phyloP scores from a whole-genome alignment of 176 grass and related monocot species.

The Saccharum spontaneum region DNA sequence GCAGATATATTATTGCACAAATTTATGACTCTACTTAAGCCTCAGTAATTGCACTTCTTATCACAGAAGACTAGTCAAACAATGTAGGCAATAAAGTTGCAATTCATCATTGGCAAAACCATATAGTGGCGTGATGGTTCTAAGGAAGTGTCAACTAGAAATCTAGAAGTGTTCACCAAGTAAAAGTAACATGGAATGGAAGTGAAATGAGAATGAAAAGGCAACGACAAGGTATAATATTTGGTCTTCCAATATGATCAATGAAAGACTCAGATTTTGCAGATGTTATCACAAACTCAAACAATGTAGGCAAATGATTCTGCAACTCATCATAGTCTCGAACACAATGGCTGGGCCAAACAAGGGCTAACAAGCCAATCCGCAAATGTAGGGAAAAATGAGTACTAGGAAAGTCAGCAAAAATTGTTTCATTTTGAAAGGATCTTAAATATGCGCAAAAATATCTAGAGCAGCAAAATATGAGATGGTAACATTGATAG shows the following conservation, averaged over 20 bases:
- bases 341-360: not conserved
- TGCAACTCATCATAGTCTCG: slow-evolving; percentile 40
- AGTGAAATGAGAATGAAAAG: not conserved
- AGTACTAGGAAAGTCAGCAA: not conserved
- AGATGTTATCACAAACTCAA: slow-evolving; percentile 39
- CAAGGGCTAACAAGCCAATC: not conserved
- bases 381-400: not conserved
- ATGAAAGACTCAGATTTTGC: slow-evolving; percentile 25
- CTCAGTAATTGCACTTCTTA: slow-evolving; percentile 29
- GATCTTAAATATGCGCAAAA: not conserved
- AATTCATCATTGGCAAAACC: slow-evolving; percentile 37
- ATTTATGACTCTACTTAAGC: not conserved
- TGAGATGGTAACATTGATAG: not conserved
- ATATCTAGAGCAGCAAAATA: not conserved
- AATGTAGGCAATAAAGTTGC: slow-evolving; percentile 46
- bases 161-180: not conserved
- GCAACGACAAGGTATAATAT: too few relatives aligned
- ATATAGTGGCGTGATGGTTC: not conserved
- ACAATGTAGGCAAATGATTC: slow-evolving; percentile 54
- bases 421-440: not conserved
- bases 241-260: not conserved
- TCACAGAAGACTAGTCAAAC: slow-evolving; percentile 27
- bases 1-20: not conserved
- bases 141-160: not conserved
- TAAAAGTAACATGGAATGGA: not conserved